A percentile compares a stretch with the other conserved stretches of the same genome.
Conservation (phyloP, 1,284 basidiomycete species). For the Peniophora sp. region DNA sequence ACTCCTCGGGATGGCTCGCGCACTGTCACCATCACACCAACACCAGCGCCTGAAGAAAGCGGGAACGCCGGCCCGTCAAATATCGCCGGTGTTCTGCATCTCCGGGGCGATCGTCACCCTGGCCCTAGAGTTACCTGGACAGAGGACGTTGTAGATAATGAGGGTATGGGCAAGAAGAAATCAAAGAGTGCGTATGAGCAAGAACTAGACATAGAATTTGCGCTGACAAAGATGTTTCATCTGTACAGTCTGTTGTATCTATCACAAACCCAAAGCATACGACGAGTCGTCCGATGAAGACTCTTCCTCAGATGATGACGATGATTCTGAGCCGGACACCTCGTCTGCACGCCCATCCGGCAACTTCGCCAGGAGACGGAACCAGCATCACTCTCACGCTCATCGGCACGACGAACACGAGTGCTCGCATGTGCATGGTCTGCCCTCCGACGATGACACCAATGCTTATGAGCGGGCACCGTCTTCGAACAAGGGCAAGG, state of each 20-base stretch:
- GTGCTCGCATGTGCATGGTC: slow-evolving; percentile 22
- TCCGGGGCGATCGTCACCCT: slow-evolving; percentile 38
- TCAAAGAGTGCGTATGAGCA: slow-evolving; percentile 74
- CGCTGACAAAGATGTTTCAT: slow-evolving; percentile 2
- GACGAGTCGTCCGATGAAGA: slow-evolving; percentile 77
- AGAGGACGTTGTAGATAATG: slow-evolving; percentile 80
- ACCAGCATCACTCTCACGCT: slow-evolving; percentile 16
- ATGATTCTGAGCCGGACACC: slow-evolving; percentile 17
- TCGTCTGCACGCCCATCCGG: not conserved
- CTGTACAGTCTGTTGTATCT: slow-evolving; percentile 77
- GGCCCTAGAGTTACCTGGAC: slow-evolving; percentile 62
- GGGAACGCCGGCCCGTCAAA: slow-evolving; percentile 12
- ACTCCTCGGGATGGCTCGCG: slow-evolving; percentile 48
- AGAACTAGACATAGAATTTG: slow-evolving; percentile 83
- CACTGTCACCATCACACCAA: slow-evolving; percentile 42
- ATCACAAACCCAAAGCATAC: slow-evolving; percentile 70
- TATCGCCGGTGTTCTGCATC: slow-evolving; percentile 39
- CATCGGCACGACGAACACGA: slow-evolving; percentile 18
- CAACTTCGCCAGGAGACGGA: slow-evolving; percentile 9
- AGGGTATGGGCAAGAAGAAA: slow-evolving; percentile 71
- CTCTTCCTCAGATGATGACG: slow-evolving; percentile 42
- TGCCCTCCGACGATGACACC: slow-evolving; percentile 27
- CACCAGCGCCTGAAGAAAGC: slow-evolving; percentile 27
- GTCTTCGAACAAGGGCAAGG: slow-evolving; percentile 37
- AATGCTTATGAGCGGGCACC: slow-evolving; percentile 56